These are phyloP conservation scores for Physcomitrellopsis africana DNA, from an alignment of 225 moss, liverwort and hornwort genomes.

Conservation along the genomic window DNA sequence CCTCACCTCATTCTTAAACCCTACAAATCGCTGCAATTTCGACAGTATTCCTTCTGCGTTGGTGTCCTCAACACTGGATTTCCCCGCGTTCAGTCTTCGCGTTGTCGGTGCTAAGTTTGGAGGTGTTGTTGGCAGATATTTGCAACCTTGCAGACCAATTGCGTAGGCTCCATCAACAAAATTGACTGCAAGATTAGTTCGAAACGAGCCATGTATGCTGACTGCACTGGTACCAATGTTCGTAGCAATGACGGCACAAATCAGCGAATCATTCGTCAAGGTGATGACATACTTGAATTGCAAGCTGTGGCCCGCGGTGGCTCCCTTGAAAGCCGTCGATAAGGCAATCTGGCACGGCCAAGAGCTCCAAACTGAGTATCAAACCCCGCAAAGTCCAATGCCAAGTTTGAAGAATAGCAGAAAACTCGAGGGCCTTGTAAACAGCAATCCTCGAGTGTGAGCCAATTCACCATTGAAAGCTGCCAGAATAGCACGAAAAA, in stretches of 20 bases:
- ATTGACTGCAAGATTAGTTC: conserved; percentile 64
- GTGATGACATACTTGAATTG: conserved; percentile 78
- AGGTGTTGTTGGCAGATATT: conserved; percentile 34
- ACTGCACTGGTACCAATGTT: conserved; percentile 55
- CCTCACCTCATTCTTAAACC: conserved; percentile 8
- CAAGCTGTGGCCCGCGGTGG: conserved; percentile 23
- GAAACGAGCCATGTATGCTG: conserved; percentile 63
- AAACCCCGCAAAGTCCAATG: no score
- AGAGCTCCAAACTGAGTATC: no score
- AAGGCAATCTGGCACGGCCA: conserved; percentile 49
- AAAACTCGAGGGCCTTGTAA: no score
- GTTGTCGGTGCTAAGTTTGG: conserved; percentile 9
- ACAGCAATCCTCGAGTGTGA: no score
- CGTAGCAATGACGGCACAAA: conserved; percentile 68
- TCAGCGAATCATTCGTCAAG: conserved; percentile 49
- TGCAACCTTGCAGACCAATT: conserved; percentile 59
- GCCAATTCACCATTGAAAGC: no score
- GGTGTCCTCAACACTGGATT: not conserved
- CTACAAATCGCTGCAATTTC: conserved; percentile 36
- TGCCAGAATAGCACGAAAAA: no score
- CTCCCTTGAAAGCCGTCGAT: conserved; percentile 31
- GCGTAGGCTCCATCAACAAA: conserved; percentile 60
- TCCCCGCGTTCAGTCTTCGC: not conserved
- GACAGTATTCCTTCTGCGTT: conserved; percentile 18
- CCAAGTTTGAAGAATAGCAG: no score